These are phyloP conservation scores for Xylariales sp. DNA, from an alignment of 2,329 filamentous ascomycete species.

Conservation along the genomic window DNA sequence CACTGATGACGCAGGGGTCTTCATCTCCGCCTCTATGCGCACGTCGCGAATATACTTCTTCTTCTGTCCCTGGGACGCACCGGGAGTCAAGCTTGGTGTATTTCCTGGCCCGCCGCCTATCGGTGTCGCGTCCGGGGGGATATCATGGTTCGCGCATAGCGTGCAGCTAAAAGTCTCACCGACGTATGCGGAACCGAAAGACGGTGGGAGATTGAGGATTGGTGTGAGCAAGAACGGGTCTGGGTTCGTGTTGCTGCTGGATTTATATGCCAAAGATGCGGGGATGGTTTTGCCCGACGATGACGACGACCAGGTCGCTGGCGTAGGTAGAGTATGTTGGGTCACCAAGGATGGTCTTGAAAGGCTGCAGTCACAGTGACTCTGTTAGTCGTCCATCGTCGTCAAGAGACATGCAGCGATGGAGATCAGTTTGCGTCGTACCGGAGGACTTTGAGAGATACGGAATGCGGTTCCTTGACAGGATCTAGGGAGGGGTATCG, in stretches of 20 bases:
- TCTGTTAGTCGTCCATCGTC: constrained; percentile 10
- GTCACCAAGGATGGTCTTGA: constrained; percentile 74
- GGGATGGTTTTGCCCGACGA: constrained; percentile 42
- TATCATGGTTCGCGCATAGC: constrained; percentile 91
- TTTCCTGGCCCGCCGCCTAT: not conserved
- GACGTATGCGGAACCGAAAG: constrained; percentile 92
- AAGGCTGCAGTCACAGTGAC: constrained; percentile 52
- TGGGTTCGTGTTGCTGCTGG: constrained; percentile 40
- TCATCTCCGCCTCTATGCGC: constrained; percentile 87
- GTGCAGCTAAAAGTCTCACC: constrained; percentile 95
- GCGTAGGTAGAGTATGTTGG: constrained; percentile 59
- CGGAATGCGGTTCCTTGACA: constrained; percentile 70
- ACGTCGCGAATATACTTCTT: constrained; percentile 65
- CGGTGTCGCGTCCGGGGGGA: constrained; percentile 19
- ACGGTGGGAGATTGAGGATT: constrained; percentile 77
- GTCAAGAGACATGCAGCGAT: not conserved
- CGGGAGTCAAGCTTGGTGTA: not conserved
- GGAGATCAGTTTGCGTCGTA: constrained; percentile 23
- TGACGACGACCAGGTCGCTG: constrained; percentile 38
- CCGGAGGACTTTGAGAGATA: constrained; percentile 74
- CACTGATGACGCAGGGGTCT: constrained; percentile 64
- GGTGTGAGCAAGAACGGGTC: constrained; percentile 56
- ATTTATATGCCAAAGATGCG: constrained; percentile 70
- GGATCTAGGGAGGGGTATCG: constrained; percentile 52
- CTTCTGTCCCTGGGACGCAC: constrained; percentile 7